These are phyloP conservation scores for Corymbia citriodora DNA, from an alignment of 441 rosid genomes.

Conservation along the genomic window DNA sequence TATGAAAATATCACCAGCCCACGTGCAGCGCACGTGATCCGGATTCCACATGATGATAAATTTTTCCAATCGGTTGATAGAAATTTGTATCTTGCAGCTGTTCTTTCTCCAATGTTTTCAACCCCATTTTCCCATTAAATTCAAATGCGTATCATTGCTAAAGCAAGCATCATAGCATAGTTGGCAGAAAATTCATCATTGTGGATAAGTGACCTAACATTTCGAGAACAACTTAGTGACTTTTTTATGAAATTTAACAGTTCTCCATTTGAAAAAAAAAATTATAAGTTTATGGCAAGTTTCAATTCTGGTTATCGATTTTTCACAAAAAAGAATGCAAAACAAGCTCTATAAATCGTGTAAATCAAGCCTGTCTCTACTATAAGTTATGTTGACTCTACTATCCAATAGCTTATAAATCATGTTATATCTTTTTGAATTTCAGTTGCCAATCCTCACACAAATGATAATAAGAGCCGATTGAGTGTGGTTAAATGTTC, in stretches of 20 bases:
- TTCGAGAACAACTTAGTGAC: not conserved
- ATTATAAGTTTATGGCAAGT: rapidly evolving
- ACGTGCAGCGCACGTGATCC: not conserved
- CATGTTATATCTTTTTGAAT: not conserved
- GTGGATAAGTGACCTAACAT: not conserved
- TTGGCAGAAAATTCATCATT: not conserved
- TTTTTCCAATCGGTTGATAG: not conserved
- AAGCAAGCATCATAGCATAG: not conserved
- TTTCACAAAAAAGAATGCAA: not conserved
- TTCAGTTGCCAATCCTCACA: not conserved
- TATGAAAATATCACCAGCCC: not conserved
- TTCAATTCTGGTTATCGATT: rapidly evolving
- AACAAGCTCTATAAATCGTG: rapidly evolving
- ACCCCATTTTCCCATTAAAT: not conserved
- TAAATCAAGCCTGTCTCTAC: not conserved
- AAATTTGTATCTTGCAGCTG: not conserved
- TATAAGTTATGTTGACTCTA: not conserved
- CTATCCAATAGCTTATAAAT: no score
- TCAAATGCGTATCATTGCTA: not conserved
- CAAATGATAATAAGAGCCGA: not conserved
- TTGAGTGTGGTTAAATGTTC: not conserved
- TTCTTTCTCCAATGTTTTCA: not conserved
- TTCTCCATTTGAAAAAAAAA: not conserved
- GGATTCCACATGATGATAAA: not conserved
- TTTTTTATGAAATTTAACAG: not conserved